Conservation (phyloP, 805 yeast species). For the Candida rishiriensis region DNA sequence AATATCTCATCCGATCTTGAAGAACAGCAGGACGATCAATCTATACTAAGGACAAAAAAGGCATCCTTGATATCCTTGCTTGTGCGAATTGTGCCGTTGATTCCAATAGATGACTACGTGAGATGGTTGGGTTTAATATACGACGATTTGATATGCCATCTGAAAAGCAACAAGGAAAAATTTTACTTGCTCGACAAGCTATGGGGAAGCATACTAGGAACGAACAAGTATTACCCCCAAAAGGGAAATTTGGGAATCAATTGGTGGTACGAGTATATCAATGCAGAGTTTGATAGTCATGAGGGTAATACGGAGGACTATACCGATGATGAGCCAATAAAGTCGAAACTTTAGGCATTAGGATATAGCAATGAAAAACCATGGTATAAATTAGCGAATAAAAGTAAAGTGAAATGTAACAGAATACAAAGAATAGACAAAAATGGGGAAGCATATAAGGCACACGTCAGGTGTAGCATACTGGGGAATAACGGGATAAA, state of each 20-base stretch:
- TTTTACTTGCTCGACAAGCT: slow-evolving; percentile 35
- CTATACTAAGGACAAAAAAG: slow-evolving; percentile 29
- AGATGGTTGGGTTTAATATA: slow-evolving; percentile 46
- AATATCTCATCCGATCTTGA: slow-evolving; percentile 5
- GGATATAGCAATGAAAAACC: background rate
- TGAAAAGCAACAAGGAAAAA: slow-evolving; percentile 29
- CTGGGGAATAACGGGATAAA: background rate
- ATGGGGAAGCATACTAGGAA: slow-evolving; percentile 45
- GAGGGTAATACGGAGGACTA: background rate
- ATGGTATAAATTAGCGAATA: background rate
- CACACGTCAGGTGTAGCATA: background rate
- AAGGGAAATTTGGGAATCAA: slow-evolving; percentile 49
- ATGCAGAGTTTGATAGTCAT: slow-evolving; percentile 10
- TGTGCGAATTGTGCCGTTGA: slow-evolving; percentile 48
- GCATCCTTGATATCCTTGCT: slow-evolving; percentile 45
- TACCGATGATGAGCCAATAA: background rate
- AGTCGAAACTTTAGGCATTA: background rate
- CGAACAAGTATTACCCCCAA: slow-evolving; percentile 55
- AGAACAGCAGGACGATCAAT: slow-evolving; percentile 9
- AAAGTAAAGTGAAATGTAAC: background rate
- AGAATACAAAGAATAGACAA: background rate
- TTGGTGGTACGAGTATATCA: slow-evolving; percentile 57
- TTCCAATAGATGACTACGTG: slow-evolving; percentile 38
- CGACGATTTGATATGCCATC: slow-evolving; percentile 27
- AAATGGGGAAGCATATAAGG: background rate